Percentiles rank a stretch among this genome's conserved stretches.
Conservation (phyloP, 2,329 filamentous ascomycete species). For the Trichoderma semiorbis region DNA sequence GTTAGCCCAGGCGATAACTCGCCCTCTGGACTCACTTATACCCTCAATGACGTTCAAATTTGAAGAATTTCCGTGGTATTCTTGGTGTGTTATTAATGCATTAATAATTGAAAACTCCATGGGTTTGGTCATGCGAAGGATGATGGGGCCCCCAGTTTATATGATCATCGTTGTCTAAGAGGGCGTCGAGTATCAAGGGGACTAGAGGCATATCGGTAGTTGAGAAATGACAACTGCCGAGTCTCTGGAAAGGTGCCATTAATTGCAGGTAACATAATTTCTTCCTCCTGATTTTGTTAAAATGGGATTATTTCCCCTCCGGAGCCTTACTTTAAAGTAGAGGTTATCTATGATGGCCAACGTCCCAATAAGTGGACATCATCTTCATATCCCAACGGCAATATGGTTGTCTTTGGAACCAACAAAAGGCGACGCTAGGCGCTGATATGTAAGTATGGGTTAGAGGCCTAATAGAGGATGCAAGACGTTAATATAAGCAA, state of each 20-base stretch:
- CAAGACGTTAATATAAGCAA: not conserved
- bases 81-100: not conserved
- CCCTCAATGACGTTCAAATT: not conserved
- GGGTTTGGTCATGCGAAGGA: not conserved
- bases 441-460: no score
- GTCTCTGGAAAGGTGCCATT: no score
- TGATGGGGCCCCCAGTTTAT: not conserved
- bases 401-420: not conserved
- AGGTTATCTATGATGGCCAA: not conserved
- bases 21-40: not conserved
- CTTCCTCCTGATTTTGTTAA: not conserved
- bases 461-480: rapidly evolving
- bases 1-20: not conserved
- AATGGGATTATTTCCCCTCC: not conserved
- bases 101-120: not conserved
- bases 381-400: not conserved
- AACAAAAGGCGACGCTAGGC: not conserved
- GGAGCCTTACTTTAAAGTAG: not conserved
- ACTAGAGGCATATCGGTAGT: not conserved
- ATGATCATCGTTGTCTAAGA: not conserved
- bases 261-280: not conserved
- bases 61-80: not conserved
- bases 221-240: not conserved
- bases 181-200: not conserved
- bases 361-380: not conserved